Percentiles rank a stretch among this genome's conserved stretches.
Conservation (phyloP, 345 rosid genomes). For the Melastoma malabathricum region DNA sequence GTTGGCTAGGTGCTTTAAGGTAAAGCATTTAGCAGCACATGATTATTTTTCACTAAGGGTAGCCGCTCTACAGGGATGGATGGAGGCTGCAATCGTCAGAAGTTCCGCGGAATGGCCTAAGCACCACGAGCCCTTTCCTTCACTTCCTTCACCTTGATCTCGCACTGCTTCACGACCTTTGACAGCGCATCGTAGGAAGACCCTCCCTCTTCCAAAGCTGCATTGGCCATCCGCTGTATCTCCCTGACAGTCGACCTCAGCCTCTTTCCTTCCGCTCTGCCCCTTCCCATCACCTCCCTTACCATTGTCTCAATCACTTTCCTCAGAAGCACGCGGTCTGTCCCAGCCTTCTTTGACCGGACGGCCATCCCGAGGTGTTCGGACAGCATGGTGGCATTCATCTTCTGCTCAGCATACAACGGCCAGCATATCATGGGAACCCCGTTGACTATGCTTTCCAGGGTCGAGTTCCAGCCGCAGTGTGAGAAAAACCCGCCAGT, state of each 20-base stretch:
- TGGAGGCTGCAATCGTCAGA: too few species aligned
- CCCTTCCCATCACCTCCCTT: conserved; percentile 21
- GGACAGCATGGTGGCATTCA: conserved; percentile 44
- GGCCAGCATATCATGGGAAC: conserved; percentile 68
- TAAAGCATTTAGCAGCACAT: too few species aligned
- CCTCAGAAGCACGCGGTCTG: conserved; percentile 16
- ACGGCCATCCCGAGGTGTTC: conserved; percentile 37
- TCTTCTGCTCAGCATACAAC: conserved; percentile 46
- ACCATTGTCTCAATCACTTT: conserved; percentile 31
- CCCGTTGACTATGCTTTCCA: conserved; percentile 50
- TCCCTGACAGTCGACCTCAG: conserved; percentile 19
- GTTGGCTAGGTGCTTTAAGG: too few species aligned
- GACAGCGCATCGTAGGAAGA: conserved; percentile 22
- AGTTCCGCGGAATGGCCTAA: background rate
- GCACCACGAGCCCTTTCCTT: conserved; percentile 3
- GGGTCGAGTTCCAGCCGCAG: conserved; percentile 56
- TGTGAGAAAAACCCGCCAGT: conserved; percentile 63
- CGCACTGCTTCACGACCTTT: conserved; percentile 14
- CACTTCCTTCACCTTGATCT: background rate
- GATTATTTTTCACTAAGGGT: too few species aligned
- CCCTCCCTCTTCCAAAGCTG: conserved; percentile 27
- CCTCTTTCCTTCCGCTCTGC: conserved; percentile 9
- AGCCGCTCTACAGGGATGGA: too few species aligned
- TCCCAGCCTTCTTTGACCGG: conserved; percentile 10
- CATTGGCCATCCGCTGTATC: conserved; percentile 16